These are phyloP conservation scores for Dittrichia graveolens DNA, from an alignment of 129 eudicot species.

Conservation along the genomic window DNA sequence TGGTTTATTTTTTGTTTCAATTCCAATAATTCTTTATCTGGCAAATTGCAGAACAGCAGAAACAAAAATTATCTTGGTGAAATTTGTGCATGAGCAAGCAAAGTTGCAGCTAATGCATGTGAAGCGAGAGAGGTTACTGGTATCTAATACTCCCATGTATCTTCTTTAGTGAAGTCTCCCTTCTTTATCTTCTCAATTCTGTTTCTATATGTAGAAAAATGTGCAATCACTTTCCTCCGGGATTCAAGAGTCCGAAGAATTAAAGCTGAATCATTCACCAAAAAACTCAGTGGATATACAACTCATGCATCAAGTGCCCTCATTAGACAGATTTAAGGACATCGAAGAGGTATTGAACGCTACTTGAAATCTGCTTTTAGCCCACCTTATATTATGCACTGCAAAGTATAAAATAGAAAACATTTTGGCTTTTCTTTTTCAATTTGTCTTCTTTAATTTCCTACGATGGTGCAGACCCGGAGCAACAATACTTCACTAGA, in stretches of 20 bases:
- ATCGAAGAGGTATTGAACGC: slow-evolving; percentile 51
- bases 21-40: background rate
- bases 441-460: too few species aligned
- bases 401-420: background rate
- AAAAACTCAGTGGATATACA: slow-evolving; percentile 20
- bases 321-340: slow-evolving; percentile 22
- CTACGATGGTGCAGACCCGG: too few species aligned
- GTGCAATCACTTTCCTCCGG: slow-evolving; percentile 47
- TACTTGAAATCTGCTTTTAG: background rate
- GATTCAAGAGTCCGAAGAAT: slow-evolving; percentile 53
- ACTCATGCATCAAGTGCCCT: slow-evolving; percentile 30
- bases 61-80: slow-evolving; percentile 50
- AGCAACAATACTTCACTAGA: too few species aligned
- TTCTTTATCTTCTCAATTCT: slow-evolving; percentile 16
- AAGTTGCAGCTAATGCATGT: slow-evolving; percentile 63
- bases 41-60: slow-evolving; percentile 55
- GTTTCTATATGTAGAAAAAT: slow-evolving; percentile 59
- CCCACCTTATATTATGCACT: slow-evolving; percentile 1
- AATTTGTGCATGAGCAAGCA: slow-evolving; percentile 55
- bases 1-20: background rate
- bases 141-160: slow-evolving; percentile 33
- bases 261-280: slow-evolving; percentile 41
- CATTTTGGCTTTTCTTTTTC: too few species aligned
- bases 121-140: slow-evolving; percentile 61
- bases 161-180: background rate